Evolutionary conservation across 306 rosid species (phyloP), one percentile per base, ranked within the genome.

Genomic region (Vigna trinervia): DNA sequence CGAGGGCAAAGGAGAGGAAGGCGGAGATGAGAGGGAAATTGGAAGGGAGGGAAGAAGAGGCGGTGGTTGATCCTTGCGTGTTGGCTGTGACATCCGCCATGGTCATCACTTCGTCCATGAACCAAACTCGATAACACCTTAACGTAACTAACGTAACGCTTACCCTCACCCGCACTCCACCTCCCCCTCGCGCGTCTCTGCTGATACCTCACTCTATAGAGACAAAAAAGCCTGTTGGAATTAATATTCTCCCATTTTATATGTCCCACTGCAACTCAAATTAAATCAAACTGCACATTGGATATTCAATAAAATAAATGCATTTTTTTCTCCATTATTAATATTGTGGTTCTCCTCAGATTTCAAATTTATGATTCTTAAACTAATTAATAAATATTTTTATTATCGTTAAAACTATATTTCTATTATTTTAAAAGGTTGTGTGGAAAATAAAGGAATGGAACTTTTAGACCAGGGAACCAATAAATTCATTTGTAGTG

Each of bases 21-120:
- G 96, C 90, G 13, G 96, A 75, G 78, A 86, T 3, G 17, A 95
- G 91, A 69, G 96, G 91, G 13, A 80, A 80, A 76, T 90, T 92
- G 14, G 76, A 80, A 12, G 93, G 89, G 30, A 88, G 78, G 4
- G 62, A 10, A 0, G 78, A 74, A 1, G 89, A 47, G 50, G 82
- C 3, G 14, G 77, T 8, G 12, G 96, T 36, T 57, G 89, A 52
- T 23, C 83, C 12, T 45, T 53, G 71, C 59, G 58, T 32, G 79
- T 66, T 82, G 10, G 91, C 87, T 3, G 69, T 52, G 9, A 87
- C 87, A 65, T 89, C 92, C 20, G 84, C 91, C 74, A 75, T 82
- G 51, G 85, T 88, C 67, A 92, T 41, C 48, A 78, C 93, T 74
- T 95, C 85, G 68, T 83, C 87, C 93, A 81, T 81, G 14, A 43